A percentile compares a stretch with the other conserved stretches of the same genome.
phyloP scores from a whole-genome alignment of 2,329 filamentous ascomycete genomes.

The Blumeriella jaapii region DNA sequence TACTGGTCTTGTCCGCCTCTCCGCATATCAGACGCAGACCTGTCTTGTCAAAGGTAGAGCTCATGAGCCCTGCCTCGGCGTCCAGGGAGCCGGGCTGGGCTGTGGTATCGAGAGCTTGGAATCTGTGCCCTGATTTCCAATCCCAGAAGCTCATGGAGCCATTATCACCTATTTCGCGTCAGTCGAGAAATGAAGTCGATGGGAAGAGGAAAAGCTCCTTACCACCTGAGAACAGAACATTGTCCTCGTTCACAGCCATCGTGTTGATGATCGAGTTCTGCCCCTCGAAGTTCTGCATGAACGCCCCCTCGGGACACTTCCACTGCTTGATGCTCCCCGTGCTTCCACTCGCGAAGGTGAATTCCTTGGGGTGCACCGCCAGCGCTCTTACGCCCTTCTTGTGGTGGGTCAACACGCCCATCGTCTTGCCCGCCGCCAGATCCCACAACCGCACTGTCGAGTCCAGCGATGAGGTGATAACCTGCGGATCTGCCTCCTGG shows the following conservation, averaged over 20 bases:
- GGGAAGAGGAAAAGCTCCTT: too few relatives aligned
- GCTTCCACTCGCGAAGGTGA: conserved; percentile 89
- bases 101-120: conserved; percentile 80
- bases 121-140: conserved; percentile 92
- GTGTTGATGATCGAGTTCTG: conserved; percentile 97
- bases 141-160: conserved; percentile 98
- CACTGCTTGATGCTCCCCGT: conserved; percentile 96
- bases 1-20: conserved; percentile 90
- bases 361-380: conserved; percentile 78
- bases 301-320: conserved; percentile 95
- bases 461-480: conserved; percentile 89
- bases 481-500: conserved; percentile 91
- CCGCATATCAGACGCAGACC: conserved; percentile 84
- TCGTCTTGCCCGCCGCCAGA: conserved; percentile 87
- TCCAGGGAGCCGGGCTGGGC: conserved; percentile 91
- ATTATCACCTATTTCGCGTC: conserved; percentile 52
- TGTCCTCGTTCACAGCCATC: conserved; percentile 83
- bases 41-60: conserved; percentile 81
- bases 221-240: conserved; percentile 84
- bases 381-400: conserved; percentile 91
- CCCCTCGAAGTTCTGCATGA: conserved; percentile 98
- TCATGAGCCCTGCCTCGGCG: conserved; percentile 91
- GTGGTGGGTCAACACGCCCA: conserved; percentile 93
- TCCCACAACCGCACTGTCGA: conserved; percentile 90
- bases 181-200: too few relatives aligned